A percentile compares a stretch with the other conserved stretches of the same genome.
phyloP scores from a whole-genome alignment of 108 stramenopile genomes.

The Discostella pseudostelligera region DNA sequence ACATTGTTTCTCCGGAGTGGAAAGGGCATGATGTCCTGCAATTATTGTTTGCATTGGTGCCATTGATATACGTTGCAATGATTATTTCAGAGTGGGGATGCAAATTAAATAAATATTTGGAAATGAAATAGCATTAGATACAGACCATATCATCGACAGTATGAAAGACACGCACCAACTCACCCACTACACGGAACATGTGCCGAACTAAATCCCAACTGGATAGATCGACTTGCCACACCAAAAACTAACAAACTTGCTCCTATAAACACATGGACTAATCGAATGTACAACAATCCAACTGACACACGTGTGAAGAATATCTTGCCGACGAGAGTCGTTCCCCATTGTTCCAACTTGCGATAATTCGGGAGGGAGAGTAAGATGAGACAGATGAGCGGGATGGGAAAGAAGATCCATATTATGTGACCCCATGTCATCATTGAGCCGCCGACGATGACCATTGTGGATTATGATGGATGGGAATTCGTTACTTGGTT shows the following conservation, averaged over 20 bases:
- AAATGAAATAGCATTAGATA: background rate
- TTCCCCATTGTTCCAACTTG: slow-evolving; percentile 30
- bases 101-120: background rate
- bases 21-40: slow-evolving; percentile 32
- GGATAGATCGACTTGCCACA: slow-evolving; percentile 19
- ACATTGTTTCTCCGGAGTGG: slow-evolving; percentile 47
- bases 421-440: slow-evolving; percentile 46
- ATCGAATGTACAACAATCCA: slow-evolving; percentile 25
- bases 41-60: background rate
- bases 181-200: slow-evolving; percentile 44
- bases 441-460: slow-evolving; percentile 13
- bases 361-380: slow-evolving; percentile 19
- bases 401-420: slow-evolving; percentile 50
- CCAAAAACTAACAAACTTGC: slow-evolving; percentile 28
- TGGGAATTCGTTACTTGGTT: background rate
- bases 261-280: slow-evolving; percentile 38
- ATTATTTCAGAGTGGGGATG: background rate
- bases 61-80: too few relatives aligned
- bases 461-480: background rate
- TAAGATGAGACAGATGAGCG: slow-evolving; percentile 31
- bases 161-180: too few relatives aligned
- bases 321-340: slow-evolving; percentile 30
- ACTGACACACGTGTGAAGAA: slow-evolving; percentile 45
- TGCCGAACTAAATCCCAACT: slow-evolving; percentile 28
- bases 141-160: background rate